Percentiles rank a stretch among this genome's conserved stretches.
These are phyloP conservation scores for Fusarium anguioides DNA, from an alignment of 2,329 filamentous ascomycete genomes.

Conservation along the genomic window DNA sequence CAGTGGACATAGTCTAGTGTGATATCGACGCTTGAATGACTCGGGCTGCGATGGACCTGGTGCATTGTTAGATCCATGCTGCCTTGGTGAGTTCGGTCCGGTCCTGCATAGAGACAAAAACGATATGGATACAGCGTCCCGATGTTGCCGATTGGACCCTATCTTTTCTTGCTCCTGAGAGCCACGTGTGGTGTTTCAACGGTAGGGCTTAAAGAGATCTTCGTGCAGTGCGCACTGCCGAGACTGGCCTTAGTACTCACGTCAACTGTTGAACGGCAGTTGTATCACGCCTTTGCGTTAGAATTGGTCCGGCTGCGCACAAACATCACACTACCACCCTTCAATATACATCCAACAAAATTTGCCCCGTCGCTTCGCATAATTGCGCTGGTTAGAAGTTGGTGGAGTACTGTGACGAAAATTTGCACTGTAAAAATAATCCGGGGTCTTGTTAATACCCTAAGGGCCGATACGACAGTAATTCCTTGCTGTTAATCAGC, in stretches of 20 bases:
- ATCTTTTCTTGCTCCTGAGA: neutral
- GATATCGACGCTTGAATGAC: constrained; percentile 3
- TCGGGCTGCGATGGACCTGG: neutral
- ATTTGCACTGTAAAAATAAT: neutral
- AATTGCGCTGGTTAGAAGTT: neutral
- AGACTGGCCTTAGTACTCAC: neutral
- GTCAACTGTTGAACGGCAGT: constrained; percentile 1
- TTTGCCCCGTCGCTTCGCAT: neutral
- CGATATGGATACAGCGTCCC: constrained; percentile 1
- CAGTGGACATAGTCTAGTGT: constrained; percentile 7
- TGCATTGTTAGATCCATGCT: neutral
- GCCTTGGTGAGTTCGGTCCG: neutral
- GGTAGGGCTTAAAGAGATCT: constrained; percentile 13
- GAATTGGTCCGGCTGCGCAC: neutral
- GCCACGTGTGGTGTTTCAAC: constrained; percentile 21
- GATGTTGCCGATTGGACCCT: constrained; percentile 6
- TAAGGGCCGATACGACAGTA: neutral
- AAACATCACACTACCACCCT: neutral
- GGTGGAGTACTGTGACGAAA: neutral
- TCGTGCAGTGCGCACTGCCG: neutral
- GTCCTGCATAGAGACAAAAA: constrained; percentile 1
- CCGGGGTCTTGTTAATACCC: neutral
- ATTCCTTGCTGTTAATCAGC: neutral
- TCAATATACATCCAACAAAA: neutral
- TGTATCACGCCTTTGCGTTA: neutral